Percentiles rank a stretch among this genome's conserved stretches.
These are phyloP conservation scores for Steccherinum ochraceum DNA, from an alignment of 768 basidiomycete species.

Conservation along the genomic window DNA sequence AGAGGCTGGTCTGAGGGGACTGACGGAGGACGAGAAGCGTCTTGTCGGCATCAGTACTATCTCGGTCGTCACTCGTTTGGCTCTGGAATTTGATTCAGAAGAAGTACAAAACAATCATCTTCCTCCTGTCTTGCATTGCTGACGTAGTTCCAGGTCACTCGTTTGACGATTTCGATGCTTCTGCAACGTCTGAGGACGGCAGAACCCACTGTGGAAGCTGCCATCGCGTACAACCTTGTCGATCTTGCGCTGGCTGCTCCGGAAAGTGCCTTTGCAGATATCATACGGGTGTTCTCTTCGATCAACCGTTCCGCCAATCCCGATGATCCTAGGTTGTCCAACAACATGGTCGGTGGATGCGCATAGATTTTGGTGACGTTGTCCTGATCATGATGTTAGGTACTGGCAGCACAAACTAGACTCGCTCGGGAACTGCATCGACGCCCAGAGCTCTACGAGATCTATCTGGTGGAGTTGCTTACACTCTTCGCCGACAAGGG, in stretches of 20 bases:
- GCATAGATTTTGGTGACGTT: background rate
- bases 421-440: constrained; percentile 73
- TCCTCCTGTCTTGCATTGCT: background rate
- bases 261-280: constrained; percentile 71
- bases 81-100: constrained; percentile 80
- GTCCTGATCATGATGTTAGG: constrained; percentile 33
- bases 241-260: constrained; percentile 81
- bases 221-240: constrained; percentile 87
- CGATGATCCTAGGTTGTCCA: constrained; percentile 83
- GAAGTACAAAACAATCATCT: constrained; percentile 43
- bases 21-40: constrained; percentile 79
- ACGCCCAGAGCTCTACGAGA: constrained; percentile 70
- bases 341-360: constrained; percentile 64
- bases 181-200: constrained; percentile 80
- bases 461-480: constrained; percentile 80
- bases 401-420: constrained; percentile 86
- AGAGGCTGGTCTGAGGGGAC: constrained; percentile 56
- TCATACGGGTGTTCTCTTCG: constrained; percentile 76
- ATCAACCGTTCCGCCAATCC: constrained; percentile 85
- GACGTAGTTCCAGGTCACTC: constrained; percentile 53
- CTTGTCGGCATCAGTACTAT: constrained; percentile 88
- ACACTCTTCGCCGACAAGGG: constrained; percentile 88
- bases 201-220: constrained; percentile 85
- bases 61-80: constrained; percentile 81
- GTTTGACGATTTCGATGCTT: constrained; percentile 87